Percentiles rank a stretch among this genome's conserved stretches.
phyloP scores from a whole-genome alignment of 768 basidiomycete species.

The Trametes cubensis region DNA sequence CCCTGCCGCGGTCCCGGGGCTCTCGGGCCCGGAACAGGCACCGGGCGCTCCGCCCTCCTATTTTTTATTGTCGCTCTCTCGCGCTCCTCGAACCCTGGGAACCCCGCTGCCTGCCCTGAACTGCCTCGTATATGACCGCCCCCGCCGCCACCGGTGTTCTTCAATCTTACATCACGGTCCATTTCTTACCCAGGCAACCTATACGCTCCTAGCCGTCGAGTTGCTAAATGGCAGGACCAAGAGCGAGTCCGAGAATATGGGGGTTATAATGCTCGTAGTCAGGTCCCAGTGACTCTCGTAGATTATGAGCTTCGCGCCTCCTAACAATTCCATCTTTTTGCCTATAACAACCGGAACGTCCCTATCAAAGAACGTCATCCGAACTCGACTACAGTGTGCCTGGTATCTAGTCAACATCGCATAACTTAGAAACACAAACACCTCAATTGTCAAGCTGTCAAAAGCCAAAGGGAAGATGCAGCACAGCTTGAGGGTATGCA shows the following conservation, averaged over 20 bases:
- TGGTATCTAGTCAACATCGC: too few relatives aligned
- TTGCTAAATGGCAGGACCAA: conserved; percentile 83
- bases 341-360: too few relatives aligned
- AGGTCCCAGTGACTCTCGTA: conserved; percentile 25
- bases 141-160: conserved; percentile 24
- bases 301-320: conserved; percentile 51
- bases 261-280: conserved; percentile 70
- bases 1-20: conserved; percentile 6
- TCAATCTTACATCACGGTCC: conserved; percentile 59
- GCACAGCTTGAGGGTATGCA: not conserved
- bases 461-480: not conserved
- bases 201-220: conserved; percentile 43
- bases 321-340: conserved; percentile 36
- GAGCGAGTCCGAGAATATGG: conserved; percentile 49
- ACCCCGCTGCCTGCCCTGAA: conserved; percentile 33
- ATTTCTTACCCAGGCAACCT: conserved; percentile 71
- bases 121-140: conserved; percentile 16
- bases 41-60: not conserved
- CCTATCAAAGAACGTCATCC: too few relatives aligned
- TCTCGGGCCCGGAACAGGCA: conserved; percentile 12
- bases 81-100: not conserved
- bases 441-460: too few relatives aligned
- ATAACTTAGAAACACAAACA: not conserved
- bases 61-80: too few relatives aligned
- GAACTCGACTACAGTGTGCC: too few relatives aligned